Percentiles rank a stretch among this genome's conserved stretches.
These are phyloP conservation scores for Botrytis medusae DNA, from an alignment of 2,329 filamentous ascomycete genomes.

Conservation along the genomic window DNA sequence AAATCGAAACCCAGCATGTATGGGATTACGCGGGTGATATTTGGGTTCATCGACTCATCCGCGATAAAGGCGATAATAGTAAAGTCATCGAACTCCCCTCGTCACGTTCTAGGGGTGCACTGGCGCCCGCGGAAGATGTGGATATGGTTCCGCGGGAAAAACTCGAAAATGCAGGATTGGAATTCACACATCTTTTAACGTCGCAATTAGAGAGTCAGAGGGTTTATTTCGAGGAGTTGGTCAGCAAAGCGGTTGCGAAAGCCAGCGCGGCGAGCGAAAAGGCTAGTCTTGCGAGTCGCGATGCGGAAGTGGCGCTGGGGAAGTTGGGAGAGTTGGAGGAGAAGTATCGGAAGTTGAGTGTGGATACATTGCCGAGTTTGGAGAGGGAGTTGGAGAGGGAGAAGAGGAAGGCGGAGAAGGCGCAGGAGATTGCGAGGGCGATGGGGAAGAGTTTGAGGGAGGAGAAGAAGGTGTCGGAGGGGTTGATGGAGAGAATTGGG, in stretches of 20 bases:
- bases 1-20: conserved; percentile 89
- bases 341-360: conserved; percentile 49
- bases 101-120: conserved; percentile 30
- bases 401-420: conserved; percentile 66
- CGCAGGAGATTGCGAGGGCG: conserved; percentile 71
- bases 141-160: conserved; percentile 72
- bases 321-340: conserved; percentile 54
- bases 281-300: conserved; percentile 60
- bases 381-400: conserved; percentile 73
- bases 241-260: conserved; percentile 87
- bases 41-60: conserved; percentile 93
- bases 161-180: conserved; percentile 76
- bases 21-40: conserved; percentile 97
- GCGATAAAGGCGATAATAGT: conserved; percentile 80
- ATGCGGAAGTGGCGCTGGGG: conserved; percentile 50
- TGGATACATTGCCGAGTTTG: conserved; percentile 62
- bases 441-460: conserved; percentile 77
- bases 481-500: conserved; percentile 78
- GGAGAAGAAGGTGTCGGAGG: conserved; percentile 81
- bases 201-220: conserved; percentile 92
- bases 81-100: conserved; percentile 86
- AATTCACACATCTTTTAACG: conserved; percentile 92
- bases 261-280: conserved; percentile 69
- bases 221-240: conserved; percentile 89
- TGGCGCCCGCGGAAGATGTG: conserved; percentile 43